Base-by-base conservation (phyloP, 306 rosid species). In the Trifolium dubium region DNA sequence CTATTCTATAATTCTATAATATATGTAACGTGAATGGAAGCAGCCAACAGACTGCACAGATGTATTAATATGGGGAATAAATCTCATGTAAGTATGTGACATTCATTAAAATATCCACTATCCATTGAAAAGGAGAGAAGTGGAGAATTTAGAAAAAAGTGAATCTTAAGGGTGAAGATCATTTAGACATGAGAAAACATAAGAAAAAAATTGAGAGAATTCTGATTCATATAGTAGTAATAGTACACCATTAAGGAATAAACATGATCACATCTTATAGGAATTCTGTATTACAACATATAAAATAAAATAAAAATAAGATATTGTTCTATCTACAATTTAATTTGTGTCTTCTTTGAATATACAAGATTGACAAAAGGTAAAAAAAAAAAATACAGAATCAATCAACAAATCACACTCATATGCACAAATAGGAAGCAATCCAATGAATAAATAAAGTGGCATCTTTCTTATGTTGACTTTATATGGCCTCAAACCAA, bases 341-440 rank as follows among this genome's bases (percentile, higher is more conserved):
- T 23, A 28, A 23, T 56, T 30, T 67, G 82, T 53, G 14, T 71
- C 75, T 72, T 67, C 47, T 15, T 60, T 77, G 67, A 80, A 80
- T 80, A 64, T 80, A 80, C 85, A 80, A 63, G 78, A 77, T 64
- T 49, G 49, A 39, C 35, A 62, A 41, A 58, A 56, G 39, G 74
- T 46, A 13, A 19, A 17, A 2, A 53, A 53, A 11, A 56, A 51
- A 32, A 40, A 40, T 47, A 63, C 68, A 62, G 64, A 77, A 77
- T 61, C 75, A 44, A 73, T 47, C 75, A 80, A 77, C 78, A 79
- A 73, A 84, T 80, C 85, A 77, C 83, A 77, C 80, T 60, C 81
- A 39, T 77, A 77, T 73, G 60, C 75, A 73, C 80, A 69, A 53
- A 53, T 39, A 54, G 71, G 74, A 80, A 69, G 65, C 65, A 43